Conservation (phyloP, 306 rosid species). For the Aeschynomene evenia region DNA sequence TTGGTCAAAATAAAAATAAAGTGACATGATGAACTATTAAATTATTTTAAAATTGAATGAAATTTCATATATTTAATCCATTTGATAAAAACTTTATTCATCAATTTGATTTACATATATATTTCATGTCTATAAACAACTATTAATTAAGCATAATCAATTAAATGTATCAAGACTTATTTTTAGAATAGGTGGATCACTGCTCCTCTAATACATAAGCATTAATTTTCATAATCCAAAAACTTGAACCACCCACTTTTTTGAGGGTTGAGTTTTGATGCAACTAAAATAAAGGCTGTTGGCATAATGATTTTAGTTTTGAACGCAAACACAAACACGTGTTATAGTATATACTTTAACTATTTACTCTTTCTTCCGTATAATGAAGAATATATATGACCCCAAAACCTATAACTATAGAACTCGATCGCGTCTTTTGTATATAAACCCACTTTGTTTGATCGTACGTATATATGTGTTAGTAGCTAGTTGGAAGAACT, state of each 20-base stretch:
- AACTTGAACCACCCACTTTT: neutral
- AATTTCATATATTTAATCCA: too few relatives aligned
- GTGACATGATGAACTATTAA: too few relatives aligned
- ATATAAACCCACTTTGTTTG: neutral
- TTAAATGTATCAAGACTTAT: too few relatives aligned
- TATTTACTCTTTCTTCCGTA: neutral
- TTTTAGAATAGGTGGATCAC: too few relatives aligned
- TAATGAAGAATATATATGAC: neutral
- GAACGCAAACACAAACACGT: neutral
- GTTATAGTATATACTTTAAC: neutral
- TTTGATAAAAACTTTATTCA: too few relatives aligned
- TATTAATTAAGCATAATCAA: too few relatives aligned
- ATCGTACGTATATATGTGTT: neutral
- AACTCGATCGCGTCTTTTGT: neutral
- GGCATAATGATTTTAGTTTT: neutral
- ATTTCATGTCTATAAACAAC: too few relatives aligned
- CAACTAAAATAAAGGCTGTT: too few relatives aligned
- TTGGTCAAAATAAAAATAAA: too few relatives aligned
- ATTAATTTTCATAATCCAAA: neutral
- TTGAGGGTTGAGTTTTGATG: too few relatives aligned
- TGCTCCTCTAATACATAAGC: neutral
- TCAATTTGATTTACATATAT: too few relatives aligned
- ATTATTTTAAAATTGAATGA: too few relatives aligned
- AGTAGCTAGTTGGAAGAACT: neutral
- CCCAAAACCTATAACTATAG: neutral